Percentiles rank a stretch among this genome's conserved stretches.
Evolutionary conservation across 257 asterid species (phyloP).

Genomic region (Fraxinus excelsior): DNA sequence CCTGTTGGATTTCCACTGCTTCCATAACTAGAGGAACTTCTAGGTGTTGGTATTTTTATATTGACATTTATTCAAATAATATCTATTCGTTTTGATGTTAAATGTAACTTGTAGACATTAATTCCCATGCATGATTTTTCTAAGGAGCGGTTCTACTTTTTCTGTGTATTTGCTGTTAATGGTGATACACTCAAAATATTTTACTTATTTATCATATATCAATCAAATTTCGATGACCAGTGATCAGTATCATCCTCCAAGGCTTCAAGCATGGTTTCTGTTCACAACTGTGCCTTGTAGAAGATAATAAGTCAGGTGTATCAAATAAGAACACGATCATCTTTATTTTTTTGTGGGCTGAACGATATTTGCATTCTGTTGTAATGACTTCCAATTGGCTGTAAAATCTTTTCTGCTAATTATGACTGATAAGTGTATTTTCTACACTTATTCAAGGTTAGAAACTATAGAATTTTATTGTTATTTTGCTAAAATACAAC

Average conservation of each 20-base stretch:
- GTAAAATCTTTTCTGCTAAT: neutral
- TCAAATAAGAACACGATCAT: slow-evolving; percentile 19
- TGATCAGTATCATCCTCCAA: slow-evolving; percentile 45
- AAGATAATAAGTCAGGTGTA: slow-evolving; percentile 20
- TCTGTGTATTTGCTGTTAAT: slow-evolving; percentile 19
- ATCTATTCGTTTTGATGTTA: slow-evolving; percentile 19
- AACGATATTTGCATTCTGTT: neutral
- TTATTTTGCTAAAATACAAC: too few species aligned
- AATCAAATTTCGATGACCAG: slow-evolving; percentile 67
- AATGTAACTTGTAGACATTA: slow-evolving; percentile 11
- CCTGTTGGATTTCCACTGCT: slow-evolving; percentile 23
- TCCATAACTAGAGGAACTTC: slow-evolving; percentile 25
- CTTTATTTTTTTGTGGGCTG: slow-evolving; percentile 10
- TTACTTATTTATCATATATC: slow-evolving; percentile 38
- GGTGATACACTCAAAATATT: slow-evolving; percentile 12
- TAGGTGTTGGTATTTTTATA: slow-evolving; percentile 8
- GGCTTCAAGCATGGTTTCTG: slow-evolving; percentile 41
- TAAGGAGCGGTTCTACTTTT: neutral
- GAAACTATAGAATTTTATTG: too few species aligned
- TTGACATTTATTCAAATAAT: slow-evolving; percentile 18
- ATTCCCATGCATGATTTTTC: slow-evolving; percentile 7
- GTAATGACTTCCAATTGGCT: neutral
- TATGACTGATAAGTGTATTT: too few species aligned
- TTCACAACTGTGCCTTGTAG: slow-evolving; percentile 28
- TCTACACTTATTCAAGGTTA: too few species aligned